These are phyloP conservation scores for Pseudocercospora musae DNA, from an alignment of 2,329 filamentous ascomycete genomes.

Conservation along the genomic window DNA sequence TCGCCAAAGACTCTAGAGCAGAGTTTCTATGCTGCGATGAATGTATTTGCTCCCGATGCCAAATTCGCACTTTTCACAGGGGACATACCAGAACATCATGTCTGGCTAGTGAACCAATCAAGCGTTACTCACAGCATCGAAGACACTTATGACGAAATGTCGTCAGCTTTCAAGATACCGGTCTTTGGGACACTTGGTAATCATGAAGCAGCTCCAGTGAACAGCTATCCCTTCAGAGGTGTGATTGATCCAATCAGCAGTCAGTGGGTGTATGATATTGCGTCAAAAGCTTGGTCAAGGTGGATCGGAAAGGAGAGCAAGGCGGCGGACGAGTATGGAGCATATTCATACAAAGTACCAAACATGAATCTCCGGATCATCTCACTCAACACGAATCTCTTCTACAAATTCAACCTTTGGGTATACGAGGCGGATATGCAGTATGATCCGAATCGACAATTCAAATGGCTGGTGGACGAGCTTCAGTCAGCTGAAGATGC, in stretches of 20 bases:
- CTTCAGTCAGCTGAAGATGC: conserved; percentile 53
- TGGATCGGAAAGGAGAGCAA: conserved; percentile 47
- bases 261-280: conserved; percentile 54
- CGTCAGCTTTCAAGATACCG: conserved; percentile 40
- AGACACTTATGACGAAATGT: conserved; percentile 46
- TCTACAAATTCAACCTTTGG: conserved; percentile 58
- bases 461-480: conserved; percentile 54
- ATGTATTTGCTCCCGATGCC: conserved; percentile 42
- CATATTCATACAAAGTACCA: conserved; percentile 48
- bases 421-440: conserved; percentile 52
- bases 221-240: conserved; percentile 20
- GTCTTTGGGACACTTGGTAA: conserved; percentile 57
- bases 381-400: conserved; percentile 59
- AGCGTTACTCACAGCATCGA: conserved; percentile 40
- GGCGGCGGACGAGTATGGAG: conserved; percentile 43
- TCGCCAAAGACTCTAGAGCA: conserved; percentile 50
- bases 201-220: conserved; percentile 47
- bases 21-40: conserved; percentile 49
- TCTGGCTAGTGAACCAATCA: conserved; percentile 38
- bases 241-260: conserved; percentile 28
- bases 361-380: conserved; percentile 52
- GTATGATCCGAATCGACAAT: conserved; percentile 51
- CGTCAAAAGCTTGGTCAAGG: conserved; percentile 47
- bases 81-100: conserved; percentile 54
- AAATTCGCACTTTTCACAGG: conserved; percentile 59